Conservation (phyloP, 805 yeast species). For the Jamesozyma lodderae region DNA sequence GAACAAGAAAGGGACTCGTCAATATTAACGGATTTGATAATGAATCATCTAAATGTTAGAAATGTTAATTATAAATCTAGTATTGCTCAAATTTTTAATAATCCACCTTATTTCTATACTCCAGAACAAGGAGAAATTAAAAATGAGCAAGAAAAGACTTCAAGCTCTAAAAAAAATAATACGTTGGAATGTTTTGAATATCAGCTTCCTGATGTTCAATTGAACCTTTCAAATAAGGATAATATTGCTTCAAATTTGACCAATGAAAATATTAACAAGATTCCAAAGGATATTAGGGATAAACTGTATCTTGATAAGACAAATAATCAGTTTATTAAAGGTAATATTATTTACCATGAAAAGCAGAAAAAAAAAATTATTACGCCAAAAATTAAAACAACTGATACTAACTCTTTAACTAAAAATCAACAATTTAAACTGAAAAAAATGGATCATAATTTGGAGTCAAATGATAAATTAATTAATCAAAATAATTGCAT, state of each 20-base stretch:
- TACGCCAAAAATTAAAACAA: not conserved
- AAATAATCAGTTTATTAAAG: conserved; percentile 5
- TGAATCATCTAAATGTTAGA: conserved; percentile 6
- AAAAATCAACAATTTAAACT: conserved; percentile 28
- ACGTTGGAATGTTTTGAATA: conserved; percentile 24
- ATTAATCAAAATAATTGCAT: conserved; percentile 50
- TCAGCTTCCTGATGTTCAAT: conserved; percentile 19
- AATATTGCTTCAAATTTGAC: no score
- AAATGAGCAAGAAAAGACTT: not conserved
- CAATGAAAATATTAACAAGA: not conserved
- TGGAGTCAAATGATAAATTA: conserved; percentile 10
- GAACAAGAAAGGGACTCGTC: not conserved
- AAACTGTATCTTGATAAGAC: conserved; percentile 4
- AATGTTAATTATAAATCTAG: conserved; percentile 19
- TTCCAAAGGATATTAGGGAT: conserved; percentile 2
- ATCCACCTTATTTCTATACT: conserved; percentile 6
- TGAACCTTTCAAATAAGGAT: not conserved
- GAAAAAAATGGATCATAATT: conserved; percentile 19
- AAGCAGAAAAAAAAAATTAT: not conserved
- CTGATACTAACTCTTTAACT: conserved; percentile 9
- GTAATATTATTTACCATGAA: conserved; percentile 4
- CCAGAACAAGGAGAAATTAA: not conserved
- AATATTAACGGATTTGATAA: not conserved
- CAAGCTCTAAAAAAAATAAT: conserved; percentile 5
- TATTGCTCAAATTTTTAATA: conserved; percentile 13